Evolutionary conservation across 768 basidiomycete species (phyloP).

Genomic region (Mycena venus): DNA sequence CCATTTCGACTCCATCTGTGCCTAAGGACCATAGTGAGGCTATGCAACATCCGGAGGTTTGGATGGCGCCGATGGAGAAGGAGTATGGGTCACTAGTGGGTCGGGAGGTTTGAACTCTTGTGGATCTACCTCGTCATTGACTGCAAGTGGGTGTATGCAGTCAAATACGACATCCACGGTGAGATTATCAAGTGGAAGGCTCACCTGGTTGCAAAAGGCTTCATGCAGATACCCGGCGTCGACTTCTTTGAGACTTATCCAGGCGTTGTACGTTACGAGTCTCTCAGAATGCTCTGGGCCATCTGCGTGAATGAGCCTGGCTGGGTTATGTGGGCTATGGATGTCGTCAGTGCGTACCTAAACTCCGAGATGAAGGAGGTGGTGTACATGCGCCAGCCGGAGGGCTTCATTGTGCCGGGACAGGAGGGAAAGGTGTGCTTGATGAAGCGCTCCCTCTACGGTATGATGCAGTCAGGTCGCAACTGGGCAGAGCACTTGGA

Average conservation of each 20-base stretch:
- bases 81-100: conserved; percentile 30
- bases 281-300: conserved; percentile 33
- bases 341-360: conserved; percentile 41
- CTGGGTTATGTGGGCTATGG: conserved; percentile 45
- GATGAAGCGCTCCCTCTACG: conserved; percentile 25
- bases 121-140: conserved; percentile 33
- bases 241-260: conserved; percentile 19
- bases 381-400: conserved; percentile 52
- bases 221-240: conserved; percentile 4
- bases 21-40: conserved; percentile 28
- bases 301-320: conserved; percentile 41
- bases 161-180: conserved; percentile 46
- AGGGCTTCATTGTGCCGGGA: conserved; percentile 31
- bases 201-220: conserved; percentile 6
- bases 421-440: conserved; percentile 13
- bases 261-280: conserved; percentile 11
- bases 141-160: no score
- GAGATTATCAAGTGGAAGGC: conserved; percentile 19
- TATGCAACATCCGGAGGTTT: no score
- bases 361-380: conserved; percentile 36
- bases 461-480: conserved; percentile 31
- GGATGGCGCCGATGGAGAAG: no score
- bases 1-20: background rate
- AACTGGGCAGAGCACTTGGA: conserved; percentile 27
- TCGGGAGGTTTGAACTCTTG: conserved; percentile 39